Percentiles rank a stretch among this genome's conserved stretches.
phyloP scores from a whole-genome alignment of 257 asterid species.

The Solanum verrucosum region DNA sequence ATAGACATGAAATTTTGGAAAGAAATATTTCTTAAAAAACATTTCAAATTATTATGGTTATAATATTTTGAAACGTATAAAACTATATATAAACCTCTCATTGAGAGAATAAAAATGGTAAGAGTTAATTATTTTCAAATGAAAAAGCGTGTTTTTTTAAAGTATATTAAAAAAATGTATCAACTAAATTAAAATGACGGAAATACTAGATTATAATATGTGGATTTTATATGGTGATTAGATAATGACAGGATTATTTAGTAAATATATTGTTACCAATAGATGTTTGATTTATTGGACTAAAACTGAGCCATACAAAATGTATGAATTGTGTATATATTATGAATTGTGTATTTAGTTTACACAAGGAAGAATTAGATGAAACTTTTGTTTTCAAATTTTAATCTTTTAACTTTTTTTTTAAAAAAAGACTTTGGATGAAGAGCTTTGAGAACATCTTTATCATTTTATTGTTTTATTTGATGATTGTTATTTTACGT shows the following conservation, averaged over 20 bases:
- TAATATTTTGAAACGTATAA: too few relatives aligned
- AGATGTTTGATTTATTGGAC: not conserved
- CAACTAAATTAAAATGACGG: rapidly evolving
- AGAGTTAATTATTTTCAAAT: too few relatives aligned
- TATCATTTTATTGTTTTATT: not conserved
- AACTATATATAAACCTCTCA: not conserved
- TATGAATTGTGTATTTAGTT: not conserved
- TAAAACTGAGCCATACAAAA: not conserved
- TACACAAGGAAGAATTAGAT: not conserved
- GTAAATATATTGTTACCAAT: not conserved
- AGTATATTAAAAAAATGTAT: too few relatives aligned
- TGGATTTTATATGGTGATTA: too few relatives aligned
- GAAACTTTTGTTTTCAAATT: too few relatives aligned
- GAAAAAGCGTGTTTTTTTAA: too few relatives aligned
- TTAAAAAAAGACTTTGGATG: too few relatives aligned
- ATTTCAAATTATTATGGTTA: too few relatives aligned
- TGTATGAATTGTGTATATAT: not conserved
- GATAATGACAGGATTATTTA: not conserved
- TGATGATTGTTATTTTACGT: not conserved
- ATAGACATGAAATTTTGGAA: not conserved
- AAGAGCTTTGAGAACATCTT: not conserved
- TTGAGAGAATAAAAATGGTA: not conserved
- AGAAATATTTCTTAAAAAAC: not conserved
- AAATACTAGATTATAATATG: too few relatives aligned
- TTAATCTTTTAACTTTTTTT: too few relatives aligned